A percentile compares a stretch with the other conserved stretches of the same genome.
Evolutionary conservation across 106 monocot genomes (phyloP).

Genomic region (Vanilla planifolia): DNA sequence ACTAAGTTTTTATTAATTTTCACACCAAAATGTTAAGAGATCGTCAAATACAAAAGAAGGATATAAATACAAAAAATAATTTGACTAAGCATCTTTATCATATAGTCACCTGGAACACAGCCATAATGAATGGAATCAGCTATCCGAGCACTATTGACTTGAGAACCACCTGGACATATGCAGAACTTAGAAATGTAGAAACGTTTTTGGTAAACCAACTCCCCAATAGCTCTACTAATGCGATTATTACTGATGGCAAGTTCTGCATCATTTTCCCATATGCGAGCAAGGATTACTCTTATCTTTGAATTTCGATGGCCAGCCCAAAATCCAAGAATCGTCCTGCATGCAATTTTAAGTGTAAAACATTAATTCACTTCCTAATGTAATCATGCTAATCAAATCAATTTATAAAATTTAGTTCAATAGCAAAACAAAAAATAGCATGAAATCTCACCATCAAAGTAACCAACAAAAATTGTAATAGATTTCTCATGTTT

Average conservation of each 20-base stretch:
- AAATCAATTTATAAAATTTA: background rate
- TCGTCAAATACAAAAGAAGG: too few relatives aligned
- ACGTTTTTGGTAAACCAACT: constrained; percentile 79
- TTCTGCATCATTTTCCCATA: constrained; percentile 98
- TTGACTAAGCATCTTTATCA: constrained; percentile 1
- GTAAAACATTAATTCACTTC: background rate
- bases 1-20: too few relatives aligned
- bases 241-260: constrained; percentile 96
- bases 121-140: constrained; percentile 95
- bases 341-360: constrained; percentile 34
- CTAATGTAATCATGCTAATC: too few relatives aligned
- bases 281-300: constrained; percentile 86
- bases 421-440: too few relatives aligned
- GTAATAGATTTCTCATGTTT: too few relatives aligned
- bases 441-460: too few relatives aligned
- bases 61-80: background rate
- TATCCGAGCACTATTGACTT: constrained; percentile 96
- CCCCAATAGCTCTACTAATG: constrained; percentile 78
- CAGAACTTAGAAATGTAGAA: constrained; percentile 91
- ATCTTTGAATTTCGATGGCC: constrained; percentile 96
- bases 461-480: too few relatives aligned
- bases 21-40: too few relatives aligned
- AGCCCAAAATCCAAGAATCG: constrained; percentile 94
- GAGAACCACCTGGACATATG: constrained; percentile 98
- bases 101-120: constrained; percentile 68